Percentiles rank a stretch among this genome's conserved stretches.
Evolutionary conservation across 139 green algal genomes (phyloP).

Genomic region (Volvox africanus): DNA sequence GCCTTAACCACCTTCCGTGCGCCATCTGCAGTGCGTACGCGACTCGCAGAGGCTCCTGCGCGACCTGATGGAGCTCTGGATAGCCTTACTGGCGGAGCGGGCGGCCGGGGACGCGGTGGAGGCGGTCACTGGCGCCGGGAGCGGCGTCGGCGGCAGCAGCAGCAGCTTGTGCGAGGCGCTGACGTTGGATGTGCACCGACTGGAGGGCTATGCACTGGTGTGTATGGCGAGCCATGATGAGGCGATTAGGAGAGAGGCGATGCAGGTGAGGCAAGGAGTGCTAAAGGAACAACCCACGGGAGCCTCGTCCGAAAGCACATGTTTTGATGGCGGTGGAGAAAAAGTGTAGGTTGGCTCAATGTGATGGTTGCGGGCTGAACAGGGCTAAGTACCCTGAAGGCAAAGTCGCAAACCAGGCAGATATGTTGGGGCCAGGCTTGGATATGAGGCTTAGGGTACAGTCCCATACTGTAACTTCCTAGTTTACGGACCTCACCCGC

Average conservation of each 20-base stretch:
- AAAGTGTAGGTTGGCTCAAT: no score
- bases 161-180: background rate
- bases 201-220: slow-evolving; percentile 74
- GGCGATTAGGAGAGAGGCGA: slow-evolving; percentile 61
- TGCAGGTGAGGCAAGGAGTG: slow-evolving; percentile 43
- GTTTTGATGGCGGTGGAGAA: no score
- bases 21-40: background rate
- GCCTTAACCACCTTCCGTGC: background rate
- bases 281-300: no score
- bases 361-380: no score
- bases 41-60: slow-evolving; percentile 60
- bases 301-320: no score
- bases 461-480: no score
- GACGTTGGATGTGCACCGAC: slow-evolving; percentile 67
- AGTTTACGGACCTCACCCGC: background rate
- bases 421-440: no score
- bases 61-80: slow-evolving; percentile 64
- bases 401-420: no score
- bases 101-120: slow-evolving; percentile 39
- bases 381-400: no score
- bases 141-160: background rate
- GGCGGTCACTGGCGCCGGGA: background rate
- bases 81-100: slow-evolving; percentile 57
- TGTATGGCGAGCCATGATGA: slow-evolving; percentile 67
- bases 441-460: no score